Evolutionary conservation across 345 rosid genomes (phyloP).

Genomic region (Lumnitzera racemosa): DNA sequence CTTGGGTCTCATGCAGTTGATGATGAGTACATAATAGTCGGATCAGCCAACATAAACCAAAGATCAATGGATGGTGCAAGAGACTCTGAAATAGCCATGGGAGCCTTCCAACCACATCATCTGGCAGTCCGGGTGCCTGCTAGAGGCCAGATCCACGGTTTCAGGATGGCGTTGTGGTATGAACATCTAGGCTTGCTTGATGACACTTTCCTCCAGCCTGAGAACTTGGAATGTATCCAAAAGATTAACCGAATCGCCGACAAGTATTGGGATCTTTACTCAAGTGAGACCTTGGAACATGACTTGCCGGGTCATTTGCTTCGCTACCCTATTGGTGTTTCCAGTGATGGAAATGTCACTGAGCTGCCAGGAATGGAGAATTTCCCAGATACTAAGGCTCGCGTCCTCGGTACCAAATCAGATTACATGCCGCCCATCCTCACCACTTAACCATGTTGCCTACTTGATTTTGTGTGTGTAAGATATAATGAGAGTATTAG

Average conservation of each 20-base stretch:
- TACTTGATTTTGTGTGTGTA: background rate
- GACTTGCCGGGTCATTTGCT: constrained; percentile 94
- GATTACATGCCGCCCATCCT: constrained; percentile 96
- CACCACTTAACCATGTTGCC: constrained; percentile 39
- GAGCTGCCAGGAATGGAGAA: constrained; percentile 59
- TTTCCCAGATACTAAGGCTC: constrained; percentile 95
- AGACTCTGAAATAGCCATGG: constrained; percentile 99
- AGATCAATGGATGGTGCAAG: constrained; percentile 98
- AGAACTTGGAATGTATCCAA: constrained; percentile 49
- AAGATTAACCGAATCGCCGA: constrained; percentile 79
- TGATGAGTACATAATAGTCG: constrained; percentile 90
- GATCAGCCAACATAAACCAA: constrained; percentile 98
- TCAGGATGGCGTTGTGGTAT: constrained; percentile 92
- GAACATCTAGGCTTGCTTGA: constrained; percentile 96
- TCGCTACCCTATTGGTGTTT: constrained; percentile 66
- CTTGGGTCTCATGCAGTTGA: constrained; percentile 51
- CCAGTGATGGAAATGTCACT: constrained; percentile 57
- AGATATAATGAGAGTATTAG: no score
- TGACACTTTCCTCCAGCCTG: constrained; percentile 69
- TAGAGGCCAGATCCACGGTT: constrained; percentile 90
- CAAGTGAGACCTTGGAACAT: constrained; percentile 62
- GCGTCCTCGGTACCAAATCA: constrained; percentile 71
- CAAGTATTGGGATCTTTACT: constrained; percentile 84
- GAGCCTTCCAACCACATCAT: constrained; percentile 90
- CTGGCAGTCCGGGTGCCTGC: constrained; percentile 67